A percentile compares a stretch with the other conserved stretches of the same genome.
These are phyloP conservation scores for Tuber melanosporum DNA, from an alignment of 495 filamentous ascomycete species.

Conservation along the genomic window DNA sequence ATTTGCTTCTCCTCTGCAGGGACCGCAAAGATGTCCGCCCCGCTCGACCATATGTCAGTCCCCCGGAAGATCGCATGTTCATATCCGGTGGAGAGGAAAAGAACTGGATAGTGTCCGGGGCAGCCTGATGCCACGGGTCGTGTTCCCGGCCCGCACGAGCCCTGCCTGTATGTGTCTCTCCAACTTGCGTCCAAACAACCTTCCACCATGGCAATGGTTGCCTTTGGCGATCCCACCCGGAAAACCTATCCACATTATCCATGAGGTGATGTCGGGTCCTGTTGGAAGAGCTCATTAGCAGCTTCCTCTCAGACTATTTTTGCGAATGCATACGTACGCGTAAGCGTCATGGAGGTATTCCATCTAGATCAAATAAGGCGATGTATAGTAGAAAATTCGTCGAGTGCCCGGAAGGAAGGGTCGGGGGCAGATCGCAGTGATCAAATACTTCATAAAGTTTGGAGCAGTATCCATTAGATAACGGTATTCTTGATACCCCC, in stretches of 20 bases:
- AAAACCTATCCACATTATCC: not conserved
- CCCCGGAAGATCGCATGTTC: not conserved
- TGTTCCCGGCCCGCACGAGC: not conserved
- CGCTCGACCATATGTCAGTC: not conserved
- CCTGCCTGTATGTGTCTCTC: not conserved
- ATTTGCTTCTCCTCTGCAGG: not conserved
- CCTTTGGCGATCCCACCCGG: not conserved
- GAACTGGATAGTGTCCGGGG: not conserved
- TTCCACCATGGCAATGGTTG: not conserved
- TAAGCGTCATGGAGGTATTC: not conserved
- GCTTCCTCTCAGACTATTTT: not conserved
- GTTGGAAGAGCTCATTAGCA: not conserved
- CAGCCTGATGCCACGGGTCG: not conserved
- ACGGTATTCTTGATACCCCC: not conserved
- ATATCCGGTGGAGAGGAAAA: not conserved
- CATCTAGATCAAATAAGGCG: not conserved
- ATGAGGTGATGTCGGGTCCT: not conserved
- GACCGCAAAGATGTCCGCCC: not conserved
- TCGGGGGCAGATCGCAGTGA: not conserved
- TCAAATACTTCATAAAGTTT: slow-evolving; percentile 1
- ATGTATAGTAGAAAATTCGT: not conserved
- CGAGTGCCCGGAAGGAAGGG: not conserved
- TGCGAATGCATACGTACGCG: not conserved
- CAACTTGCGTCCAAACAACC: not conserved
- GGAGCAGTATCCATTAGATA: not conserved